Conservation (phyloP, 352 stramenopile species). For the Pythium sp. region DNA sequence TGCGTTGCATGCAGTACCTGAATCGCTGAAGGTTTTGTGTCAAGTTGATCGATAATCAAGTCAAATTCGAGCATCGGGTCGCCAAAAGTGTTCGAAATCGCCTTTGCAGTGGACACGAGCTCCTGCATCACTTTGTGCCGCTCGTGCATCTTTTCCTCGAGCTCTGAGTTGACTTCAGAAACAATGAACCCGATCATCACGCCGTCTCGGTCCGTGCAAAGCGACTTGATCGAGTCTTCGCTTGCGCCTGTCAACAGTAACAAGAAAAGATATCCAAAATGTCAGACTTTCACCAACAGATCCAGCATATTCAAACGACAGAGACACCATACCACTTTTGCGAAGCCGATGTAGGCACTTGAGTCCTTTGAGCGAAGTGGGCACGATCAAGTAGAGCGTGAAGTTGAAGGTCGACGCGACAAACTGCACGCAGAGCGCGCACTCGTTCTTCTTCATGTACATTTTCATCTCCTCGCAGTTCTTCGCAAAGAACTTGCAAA, state of each 20-base stretch:
- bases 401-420: slow-evolving; percentile 80
- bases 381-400: slow-evolving; percentile 80
- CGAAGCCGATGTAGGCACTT: slow-evolving; percentile 79
- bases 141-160: slow-evolving; percentile 75
- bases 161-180: slow-evolving; percentile 83
- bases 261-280: neutral
- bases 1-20: slow-evolving; percentile 34
- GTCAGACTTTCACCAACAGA: neutral
- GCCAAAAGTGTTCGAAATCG: slow-evolving; percentile 74
- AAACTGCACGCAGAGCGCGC: slow-evolving; percentile 81
- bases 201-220: slow-evolving; percentile 79
- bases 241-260: slow-evolving; percentile 49
- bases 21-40: slow-evolving; percentile 83
- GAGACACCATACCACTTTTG: slow-evolving; percentile 52
- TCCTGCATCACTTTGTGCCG: slow-evolving; percentile 81
- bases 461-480: slow-evolving; percentile 82
- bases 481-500: slow-evolving; percentile 89
- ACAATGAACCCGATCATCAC: slow-evolving; percentile 87
- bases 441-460: slow-evolving; percentile 88
- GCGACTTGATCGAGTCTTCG: slow-evolving; percentile 77
- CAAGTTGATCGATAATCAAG: slow-evolving; percentile 77
- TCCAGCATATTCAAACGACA: neutral
- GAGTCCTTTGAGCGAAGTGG: slow-evolving; percentile 55
- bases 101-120: slow-evolving; percentile 66
- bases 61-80: slow-evolving; percentile 87